Conservation (phyloP, 2,329 filamentous ascomycete species). For the Zymoseptoria ardabiliae region DNA sequence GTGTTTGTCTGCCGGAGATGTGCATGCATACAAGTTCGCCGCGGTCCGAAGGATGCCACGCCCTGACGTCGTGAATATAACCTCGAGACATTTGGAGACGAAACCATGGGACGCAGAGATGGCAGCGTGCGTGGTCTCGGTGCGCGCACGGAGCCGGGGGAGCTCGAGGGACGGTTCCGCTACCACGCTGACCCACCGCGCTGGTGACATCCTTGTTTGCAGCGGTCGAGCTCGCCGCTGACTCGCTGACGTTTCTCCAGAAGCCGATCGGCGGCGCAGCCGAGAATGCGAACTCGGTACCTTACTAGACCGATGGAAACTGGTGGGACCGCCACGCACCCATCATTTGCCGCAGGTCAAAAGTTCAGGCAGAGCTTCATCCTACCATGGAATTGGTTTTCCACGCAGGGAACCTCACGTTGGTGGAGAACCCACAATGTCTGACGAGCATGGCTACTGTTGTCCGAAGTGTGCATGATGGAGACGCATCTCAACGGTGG, state of each 20-base stretch:
- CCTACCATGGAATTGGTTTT: no score
- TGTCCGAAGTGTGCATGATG: background rate
- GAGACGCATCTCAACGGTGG: background rate
- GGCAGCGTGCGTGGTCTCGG: conserved; percentile 10
- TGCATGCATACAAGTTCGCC: background rate
- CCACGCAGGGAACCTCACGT: background rate
- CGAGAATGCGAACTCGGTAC: background rate
- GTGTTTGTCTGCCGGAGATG: background rate
- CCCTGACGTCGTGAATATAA: background rate
- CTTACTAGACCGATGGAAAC: background rate
- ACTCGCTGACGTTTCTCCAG: background rate
- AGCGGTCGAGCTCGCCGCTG: background rate
- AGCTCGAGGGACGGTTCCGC: conserved; percentile 9
- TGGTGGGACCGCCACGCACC: background rate
- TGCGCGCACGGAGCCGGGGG: conserved; percentile 3
- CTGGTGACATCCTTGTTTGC: conserved; percentile 7
- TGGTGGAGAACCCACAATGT: background rate
- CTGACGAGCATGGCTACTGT: background rate
- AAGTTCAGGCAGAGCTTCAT: background rate
- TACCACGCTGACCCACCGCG: conserved; percentile 16
- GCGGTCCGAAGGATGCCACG: background rate
- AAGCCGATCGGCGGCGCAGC: background rate
- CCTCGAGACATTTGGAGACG: background rate
- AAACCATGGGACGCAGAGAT: background rate
- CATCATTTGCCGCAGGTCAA: background rate